Base-by-base conservation (phyloP, 495 filamentous ascomycete genomes). In the Amphirosellinia nigrospora region DNA sequence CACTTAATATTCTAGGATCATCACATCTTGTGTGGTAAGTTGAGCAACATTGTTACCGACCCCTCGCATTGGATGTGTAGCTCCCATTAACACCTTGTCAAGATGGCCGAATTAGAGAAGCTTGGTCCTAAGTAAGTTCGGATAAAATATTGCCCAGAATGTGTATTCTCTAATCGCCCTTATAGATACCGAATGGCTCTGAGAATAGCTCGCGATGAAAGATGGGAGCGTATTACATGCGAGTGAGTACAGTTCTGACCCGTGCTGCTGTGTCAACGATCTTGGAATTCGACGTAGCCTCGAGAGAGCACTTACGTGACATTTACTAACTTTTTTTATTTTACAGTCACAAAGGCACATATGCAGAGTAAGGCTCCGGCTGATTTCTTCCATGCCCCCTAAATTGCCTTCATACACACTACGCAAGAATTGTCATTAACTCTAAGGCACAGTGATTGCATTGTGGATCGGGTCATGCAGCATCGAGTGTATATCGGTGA, bases 161-260 rank as follows among this genome's bases (percentile, higher is more conserved):
- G 50, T 1, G 19, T 30, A 4, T 28, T 30, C 2, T 6, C 60
- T 43, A 64, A 46, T 43, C 36, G 15, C 46, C 23, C 13, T 13
- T 64, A n/a, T 16, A 70, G 68, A 70, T 70, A 97, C 82, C 83
- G 95, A 15, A 90, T 98, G 66, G 96, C 96, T 0, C 76, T 98
- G 66, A 87, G 93, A 68, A 93, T 97, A 60, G 96, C 96, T n/a
- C 88, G 94, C 68, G 96, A 99, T 76, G 93, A 96, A 74, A 81
- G 96, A 64, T 98, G 93, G 83, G 90, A 94, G 75, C 82, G 94
- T 60, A 70, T 70, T 13, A 64, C 34, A 46, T 70, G 68, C 68
- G 68, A 70, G 68, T 70, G 28, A 70, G 68, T 64, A 43, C 2
- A 36, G 56, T 38, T 21, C 10, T 8, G 23, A 19, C 15, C 64